phyloP scores from a whole-genome alignment of 2,329 filamentous ascomycete genomes.

The Monosporascus sp. region DNA sequence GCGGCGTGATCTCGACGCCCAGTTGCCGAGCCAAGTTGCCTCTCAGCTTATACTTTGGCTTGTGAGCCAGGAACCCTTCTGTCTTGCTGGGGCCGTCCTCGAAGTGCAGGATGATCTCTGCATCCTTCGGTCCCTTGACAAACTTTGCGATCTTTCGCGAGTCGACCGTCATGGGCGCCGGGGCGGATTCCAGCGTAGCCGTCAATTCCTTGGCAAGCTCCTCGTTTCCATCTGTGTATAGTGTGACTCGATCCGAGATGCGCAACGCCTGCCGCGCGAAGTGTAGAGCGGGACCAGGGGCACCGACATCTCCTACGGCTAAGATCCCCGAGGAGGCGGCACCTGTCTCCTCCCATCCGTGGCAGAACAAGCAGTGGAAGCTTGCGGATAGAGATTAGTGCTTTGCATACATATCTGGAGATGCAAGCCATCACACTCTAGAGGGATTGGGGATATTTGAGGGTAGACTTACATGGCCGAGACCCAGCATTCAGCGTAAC shows the following conservation, averaged over 20 bases:
- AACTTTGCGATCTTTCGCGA: constrained; percentile 3
- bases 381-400: neutral
- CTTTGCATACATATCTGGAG: neutral
- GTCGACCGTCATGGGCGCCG: constrained; percentile 6
- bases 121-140: constrained; percentile 1
- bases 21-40: constrained; percentile 7
- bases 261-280: too few species aligned
- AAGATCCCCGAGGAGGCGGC: too few species aligned
- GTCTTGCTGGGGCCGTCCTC: constrained; percentile 2
- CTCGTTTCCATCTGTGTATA: neutral
- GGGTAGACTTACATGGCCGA: constrained; percentile 8
- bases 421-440: neutral
- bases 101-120: neutral
- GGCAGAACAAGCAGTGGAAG: constrained; percentile 5
- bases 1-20: constrained; percentile 5
- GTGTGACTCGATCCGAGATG: too few species aligned
- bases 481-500: constrained; percentile 11
- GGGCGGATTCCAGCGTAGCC: neutral
- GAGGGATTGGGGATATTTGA: neutral
- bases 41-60: constrained; percentile 6
- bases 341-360: too few species aligned
- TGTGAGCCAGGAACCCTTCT: constrained; percentile 10
- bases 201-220: constrained; percentile 2
- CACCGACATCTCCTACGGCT: too few species aligned
- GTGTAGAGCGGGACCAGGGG: too few species aligned